Evolutionary conservation across 2,329 filamentous ascomycete genomes (phyloP).

Genomic region (Penicillium sumatraense): DNA sequence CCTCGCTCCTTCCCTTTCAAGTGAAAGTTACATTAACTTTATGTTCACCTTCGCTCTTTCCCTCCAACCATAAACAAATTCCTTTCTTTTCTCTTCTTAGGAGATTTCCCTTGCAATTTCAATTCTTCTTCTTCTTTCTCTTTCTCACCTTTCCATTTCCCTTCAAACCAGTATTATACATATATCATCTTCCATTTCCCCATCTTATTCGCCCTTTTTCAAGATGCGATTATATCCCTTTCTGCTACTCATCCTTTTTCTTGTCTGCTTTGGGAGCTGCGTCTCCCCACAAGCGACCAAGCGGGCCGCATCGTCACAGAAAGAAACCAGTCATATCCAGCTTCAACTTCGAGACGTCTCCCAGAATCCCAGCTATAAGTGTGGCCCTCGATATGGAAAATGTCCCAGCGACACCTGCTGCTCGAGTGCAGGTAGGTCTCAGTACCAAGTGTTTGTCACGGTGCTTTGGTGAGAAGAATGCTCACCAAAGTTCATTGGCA

Average conservation of each 20-base stretch:
- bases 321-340: conserved; percentile 2
- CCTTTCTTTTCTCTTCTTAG: neutral
- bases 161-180: neutral
- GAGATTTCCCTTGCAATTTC: neutral
- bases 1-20: no score
- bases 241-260: conserved; percentile 12
- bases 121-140: neutral
- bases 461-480: no score
- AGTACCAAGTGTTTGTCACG: no score
- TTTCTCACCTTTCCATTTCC: neutral
- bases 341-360: conserved; percentile 20
- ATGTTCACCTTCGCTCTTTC: neutral
- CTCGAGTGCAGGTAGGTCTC: conserved; percentile 42
- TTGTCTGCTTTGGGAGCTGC: conserved; percentile 8
- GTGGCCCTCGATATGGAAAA: conserved; percentile 39
- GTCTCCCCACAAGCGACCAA: neutral
- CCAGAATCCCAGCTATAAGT: conserved; percentile 30
- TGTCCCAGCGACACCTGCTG: conserved; percentile 45
- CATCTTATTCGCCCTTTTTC: neutral
- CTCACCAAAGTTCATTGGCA: conserved; percentile 15
- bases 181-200: neutral
- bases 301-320: neutral
- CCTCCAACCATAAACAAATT: neutral
- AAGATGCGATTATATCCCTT: conserved; percentile 29
- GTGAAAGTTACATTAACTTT: no score